Conservation (phyloP, 2,329 filamentous ascomycete genomes). For the Tolypocladium ophioglossoides region DNA sequence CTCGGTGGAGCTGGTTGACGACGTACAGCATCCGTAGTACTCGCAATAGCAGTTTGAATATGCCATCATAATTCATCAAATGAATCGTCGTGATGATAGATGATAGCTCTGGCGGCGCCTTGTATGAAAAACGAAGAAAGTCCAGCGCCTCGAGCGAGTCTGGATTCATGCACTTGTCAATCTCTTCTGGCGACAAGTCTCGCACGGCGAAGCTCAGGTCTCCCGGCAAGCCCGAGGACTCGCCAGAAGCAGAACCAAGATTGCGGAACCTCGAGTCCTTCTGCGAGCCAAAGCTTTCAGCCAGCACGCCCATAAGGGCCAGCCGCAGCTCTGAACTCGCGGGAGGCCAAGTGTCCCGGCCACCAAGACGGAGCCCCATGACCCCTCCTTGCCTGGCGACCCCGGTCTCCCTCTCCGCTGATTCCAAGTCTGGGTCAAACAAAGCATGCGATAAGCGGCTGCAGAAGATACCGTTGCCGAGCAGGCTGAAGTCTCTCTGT, state of each 20-base stretch:
- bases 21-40: conserved; percentile 71
- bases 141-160: conserved; percentile 82
- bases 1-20: conserved; percentile 52
- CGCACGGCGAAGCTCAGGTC: conserved; percentile 77
- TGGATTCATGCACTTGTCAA: conserved; percentile 73
- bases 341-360: conserved; percentile 79
- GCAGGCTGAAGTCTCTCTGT: conserved; percentile 70
- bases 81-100: conserved; percentile 61
- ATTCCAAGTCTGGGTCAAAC: conserved; percentile 74
- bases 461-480: conserved; percentile 77
- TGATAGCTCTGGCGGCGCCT: conserved; percentile 59
- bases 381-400: conserved; percentile 56
- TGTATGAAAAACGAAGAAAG: conserved; percentile 81
- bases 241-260: conserved; percentile 17
- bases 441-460: conserved; percentile 71
- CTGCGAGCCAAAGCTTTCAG: conserved; percentile 53
- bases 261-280: conserved; percentile 9
- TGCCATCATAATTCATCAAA: conserved; percentile 70
- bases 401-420: conserved; percentile 63
- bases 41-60: conserved; percentile 73
- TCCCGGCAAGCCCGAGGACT: conserved; percentile 44
- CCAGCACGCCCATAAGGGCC: conserved; percentile 74
- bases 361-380: conserved; percentile 78
- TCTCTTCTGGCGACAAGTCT: conserved; percentile 66
- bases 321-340: conserved; percentile 88